Evolutionary conservation across 2,329 filamentous ascomycete species (phyloP), one percentile per base, ranked within the genome.

Genomic region (Colletotrichum sp.): DNA sequence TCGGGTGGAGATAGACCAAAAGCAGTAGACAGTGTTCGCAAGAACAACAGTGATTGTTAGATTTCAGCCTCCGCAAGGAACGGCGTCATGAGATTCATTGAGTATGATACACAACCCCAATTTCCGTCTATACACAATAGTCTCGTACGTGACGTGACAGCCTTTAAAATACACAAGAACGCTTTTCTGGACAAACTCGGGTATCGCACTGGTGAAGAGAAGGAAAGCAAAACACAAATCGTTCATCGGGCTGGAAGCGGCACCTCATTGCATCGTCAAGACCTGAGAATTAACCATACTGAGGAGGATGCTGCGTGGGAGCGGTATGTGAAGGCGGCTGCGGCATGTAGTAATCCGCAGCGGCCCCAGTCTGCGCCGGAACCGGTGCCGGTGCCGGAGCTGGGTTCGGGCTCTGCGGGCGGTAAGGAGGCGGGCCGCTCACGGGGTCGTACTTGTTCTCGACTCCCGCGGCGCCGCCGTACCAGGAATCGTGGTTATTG

Each of bases 311-410:
- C 64, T 75, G 74, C 6, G 70, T 64, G 27, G 71, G 71, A 6
- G 71, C 71, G 2, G 74, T 67, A 15, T 67, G 61, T 15, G 66
- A 76, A 28, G 74, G 74, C 34, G 71, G 74, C 48, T 57, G 39
- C 2, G 71, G 71, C 71, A 75, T 52, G 52, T 76, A 76, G 16
- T 76, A 75, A 27, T 69, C 74, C 32, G 65, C 74, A 28, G 71
- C 74, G 9, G 73, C 69, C 13, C 64, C 71, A 48, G 71, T 44
- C 48, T 60, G 34, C 28, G 55, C 8, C 39, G 19, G 61, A 6
- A 36, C 8, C 22, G 68, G 59, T 2, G 67, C 39, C 16, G 72
- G 68, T 4, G 60, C n/a, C 32, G 72, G 22, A 19, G 66, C 32
- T 15, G 67, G 44, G 63, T 32, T 30, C 6, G 70, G 73, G 9